A percentile compares a stretch with the other conserved stretches of the same genome.
phyloP scores from a whole-genome alignment of 1,284 basidiomycete genomes.

The Puccinia novopanici region DNA sequence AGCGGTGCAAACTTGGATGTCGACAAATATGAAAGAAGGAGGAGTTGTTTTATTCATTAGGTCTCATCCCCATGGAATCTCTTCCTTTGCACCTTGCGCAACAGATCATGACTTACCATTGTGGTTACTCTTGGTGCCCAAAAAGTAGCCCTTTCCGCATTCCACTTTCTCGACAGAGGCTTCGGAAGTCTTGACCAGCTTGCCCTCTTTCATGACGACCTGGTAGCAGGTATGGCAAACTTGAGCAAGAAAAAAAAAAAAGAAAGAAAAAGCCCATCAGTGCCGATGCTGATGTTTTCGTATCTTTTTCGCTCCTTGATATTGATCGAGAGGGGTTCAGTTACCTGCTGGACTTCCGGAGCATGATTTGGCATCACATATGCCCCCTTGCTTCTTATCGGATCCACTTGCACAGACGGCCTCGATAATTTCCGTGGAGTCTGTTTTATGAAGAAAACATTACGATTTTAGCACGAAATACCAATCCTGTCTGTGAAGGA shows the following conservation, averaged over 20 bases:
- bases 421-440: background rate
- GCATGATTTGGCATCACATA: background rate
- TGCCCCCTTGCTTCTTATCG: background rate
- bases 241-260: background rate
- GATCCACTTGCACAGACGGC: background rate
- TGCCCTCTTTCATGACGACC: background rate
- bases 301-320: background rate
- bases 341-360: slow-evolving; percentile 4
- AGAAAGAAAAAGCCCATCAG: background rate
- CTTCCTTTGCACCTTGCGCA: background rate
- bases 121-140: background rate
- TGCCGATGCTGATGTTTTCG: background rate
- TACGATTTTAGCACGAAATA: background rate
- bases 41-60: background rate
- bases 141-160: slow-evolving; percentile 17
- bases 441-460: background rate
- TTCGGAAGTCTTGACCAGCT: slow-evolving; percentile 1
- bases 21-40: background rate
- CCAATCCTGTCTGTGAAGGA: background rate
- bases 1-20: slow-evolving; percentile 11
- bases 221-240: slow-evolving; percentile 14
- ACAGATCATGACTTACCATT: background rate
- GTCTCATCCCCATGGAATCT: background rate
- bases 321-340: background rate
- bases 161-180: background rate